These are phyloP conservation scores for Xylaria sp. DNA, from an alignment of 2,329 filamentous ascomycete genomes.

Conservation along the genomic window DNA sequence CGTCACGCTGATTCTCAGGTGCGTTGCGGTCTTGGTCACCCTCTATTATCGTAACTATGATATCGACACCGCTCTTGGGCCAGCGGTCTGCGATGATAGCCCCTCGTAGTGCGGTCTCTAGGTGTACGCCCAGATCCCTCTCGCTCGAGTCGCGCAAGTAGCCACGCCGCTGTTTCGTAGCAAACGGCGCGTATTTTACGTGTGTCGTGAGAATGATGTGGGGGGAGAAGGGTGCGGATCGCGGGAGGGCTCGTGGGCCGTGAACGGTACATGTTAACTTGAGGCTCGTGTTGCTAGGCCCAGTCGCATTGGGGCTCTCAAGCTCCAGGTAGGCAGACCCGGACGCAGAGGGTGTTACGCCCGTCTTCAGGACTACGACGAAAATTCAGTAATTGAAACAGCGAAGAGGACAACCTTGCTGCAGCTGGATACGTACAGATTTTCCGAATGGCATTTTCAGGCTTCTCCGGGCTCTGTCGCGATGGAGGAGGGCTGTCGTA, in stretches of 20 bases:
- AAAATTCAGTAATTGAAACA: slow-evolving; percentile 24
- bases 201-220: slow-evolving; percentile 92
- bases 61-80: slow-evolving; percentile 98
- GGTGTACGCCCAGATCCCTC: slow-evolving; percentile 87
- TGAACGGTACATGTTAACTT: slow-evolving; percentile 96
- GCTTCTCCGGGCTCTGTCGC: slow-evolving; percentile 57
- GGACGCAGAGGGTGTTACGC: slow-evolving; percentile 90
- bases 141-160: slow-evolving; percentile 89
- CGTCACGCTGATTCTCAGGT: slow-evolving; percentile 62
- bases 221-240: slow-evolving; percentile 90
- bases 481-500: slow-evolving; percentile 64
- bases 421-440: slow-evolving; percentile 73
- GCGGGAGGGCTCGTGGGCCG: slow-evolving; percentile 88
- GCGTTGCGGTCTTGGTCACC: slow-evolving; percentile 81
- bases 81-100: slow-evolving; percentile 93
- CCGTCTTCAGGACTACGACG: slow-evolving; percentile 80
- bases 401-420: slow-evolving; percentile 13
- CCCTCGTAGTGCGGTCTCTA: slow-evolving; percentile 90
- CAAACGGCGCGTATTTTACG: slow-evolving; percentile 97
- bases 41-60: slow-evolving; percentile 92
- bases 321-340: slow-evolving; percentile 89
- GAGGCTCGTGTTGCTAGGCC: slow-evolving; percentile 71
- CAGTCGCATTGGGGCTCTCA: slow-evolving; percentile 59
- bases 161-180: slow-evolving; percentile 81
- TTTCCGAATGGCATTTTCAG: slow-evolving; percentile 79